Evolutionary conservation across 2,329 filamentous ascomycete genomes (phyloP).

Genomic region (Stemphylium lycopersici): DNA sequence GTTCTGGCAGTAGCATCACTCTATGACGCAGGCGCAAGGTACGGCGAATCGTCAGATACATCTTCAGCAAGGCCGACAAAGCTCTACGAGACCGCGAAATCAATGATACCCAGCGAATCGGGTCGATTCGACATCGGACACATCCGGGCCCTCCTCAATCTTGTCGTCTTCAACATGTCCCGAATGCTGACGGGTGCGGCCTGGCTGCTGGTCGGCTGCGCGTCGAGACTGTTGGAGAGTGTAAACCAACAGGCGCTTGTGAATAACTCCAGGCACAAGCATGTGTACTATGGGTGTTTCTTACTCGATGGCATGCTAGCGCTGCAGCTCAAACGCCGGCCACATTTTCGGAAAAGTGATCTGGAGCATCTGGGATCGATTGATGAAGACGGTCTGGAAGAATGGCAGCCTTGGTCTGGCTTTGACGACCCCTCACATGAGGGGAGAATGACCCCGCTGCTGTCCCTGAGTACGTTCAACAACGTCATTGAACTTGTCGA

Average conservation of each 20-base stretch:
- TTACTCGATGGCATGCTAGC: constrained; percentile 66
- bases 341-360: constrained; percentile 58
- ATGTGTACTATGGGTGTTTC: constrained; percentile 63
- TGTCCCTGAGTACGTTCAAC: constrained; percentile 61
- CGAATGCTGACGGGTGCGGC: constrained; percentile 63
- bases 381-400: constrained; percentile 71
- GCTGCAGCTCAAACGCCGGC: constrained; percentile 56
- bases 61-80: constrained; percentile 20
- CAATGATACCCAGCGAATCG: constrained; percentile 40
- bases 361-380: constrained; percentile 57
- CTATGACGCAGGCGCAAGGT: constrained; percentile 25
- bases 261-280: constrained; percentile 45
- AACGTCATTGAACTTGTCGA: constrained; percentile 49
- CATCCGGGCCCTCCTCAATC: constrained; percentile 52
- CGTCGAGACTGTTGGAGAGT: constrained; percentile 61
- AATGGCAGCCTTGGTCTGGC: constrained; percentile 75
- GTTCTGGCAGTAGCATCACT: constrained; percentile 51
- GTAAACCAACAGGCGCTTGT: constrained; percentile 46
- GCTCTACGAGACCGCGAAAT: constrained; percentile 37
- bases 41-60: constrained; percentile 2
- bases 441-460: constrained; percentile 40
- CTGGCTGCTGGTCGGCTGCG: constrained; percentile 69
- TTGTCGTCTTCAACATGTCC: constrained; percentile 69
- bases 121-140: constrained; percentile 47
- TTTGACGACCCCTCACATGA: constrained; percentile 37